These are phyloP conservation scores for Salix purpurea DNA, from an alignment of 345 rosid genomes.

Conservation along the genomic window DNA sequence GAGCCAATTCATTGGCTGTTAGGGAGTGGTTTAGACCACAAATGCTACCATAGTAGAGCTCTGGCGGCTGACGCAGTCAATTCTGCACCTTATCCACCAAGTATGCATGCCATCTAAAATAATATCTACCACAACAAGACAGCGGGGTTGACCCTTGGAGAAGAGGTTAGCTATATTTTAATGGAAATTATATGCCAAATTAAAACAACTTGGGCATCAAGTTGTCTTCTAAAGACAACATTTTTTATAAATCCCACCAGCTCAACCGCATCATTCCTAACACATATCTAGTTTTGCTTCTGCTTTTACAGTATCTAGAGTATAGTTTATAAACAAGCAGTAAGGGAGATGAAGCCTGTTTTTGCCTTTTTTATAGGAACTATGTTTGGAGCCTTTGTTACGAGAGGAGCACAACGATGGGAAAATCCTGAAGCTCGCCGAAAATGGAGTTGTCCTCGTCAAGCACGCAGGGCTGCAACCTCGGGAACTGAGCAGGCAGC, in stretches of 20 bases:
- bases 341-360: slow-evolving; percentile 2
- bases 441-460: slow-evolving; percentile 2
- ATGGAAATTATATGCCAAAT: too few relatives aligned
- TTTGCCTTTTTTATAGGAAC: slow-evolving; percentile 1
- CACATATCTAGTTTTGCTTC: too few relatives aligned
- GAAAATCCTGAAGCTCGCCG: not conserved
- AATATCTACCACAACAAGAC: not conserved
- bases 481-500: not conserved
- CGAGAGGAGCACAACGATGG: not conserved
- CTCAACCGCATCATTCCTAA: too few relatives aligned
- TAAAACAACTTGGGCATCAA: not conserved
- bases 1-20: too few relatives aligned
- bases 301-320: too few relatives aligned
- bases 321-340: too few relatives aligned
- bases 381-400: slow-evolving; percentile 8
- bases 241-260: too few relatives aligned
- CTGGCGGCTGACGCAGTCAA: not conserved
- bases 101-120: not conserved
- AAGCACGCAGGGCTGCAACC: not conserved
- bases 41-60: too few relatives aligned
- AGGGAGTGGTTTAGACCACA: too few relatives aligned
- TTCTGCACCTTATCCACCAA: not conserved
- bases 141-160: slow-evolving; percentile 1
- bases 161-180: not conserved
- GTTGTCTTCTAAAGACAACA: too few relatives aligned